Percentiles rank a stretch among this genome's conserved stretches.
phyloP scores from a whole-genome alignment of 306 rosid species.

The Oxytropis ochrocephala region DNA sequence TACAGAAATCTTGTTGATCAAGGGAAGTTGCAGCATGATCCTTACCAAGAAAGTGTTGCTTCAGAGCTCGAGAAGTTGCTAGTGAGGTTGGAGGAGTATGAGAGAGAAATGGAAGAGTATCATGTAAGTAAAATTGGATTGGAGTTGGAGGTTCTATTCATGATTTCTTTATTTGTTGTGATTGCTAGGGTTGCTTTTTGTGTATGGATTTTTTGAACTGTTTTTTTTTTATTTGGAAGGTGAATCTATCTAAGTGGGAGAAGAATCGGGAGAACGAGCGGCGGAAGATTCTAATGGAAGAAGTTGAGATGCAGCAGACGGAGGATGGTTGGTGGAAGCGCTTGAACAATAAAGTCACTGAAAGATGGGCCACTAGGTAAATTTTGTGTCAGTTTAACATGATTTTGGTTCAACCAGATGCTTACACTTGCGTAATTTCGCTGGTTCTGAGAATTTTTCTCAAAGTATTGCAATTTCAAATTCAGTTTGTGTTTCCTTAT shows the following conservation, averaged over 20 bases:
- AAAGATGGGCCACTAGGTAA: slow-evolving; percentile 60
- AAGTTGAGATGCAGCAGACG: slow-evolving; percentile 59
- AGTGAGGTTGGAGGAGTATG: slow-evolving; percentile 82
- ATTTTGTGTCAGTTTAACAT: background rate
- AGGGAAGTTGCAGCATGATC: slow-evolving; percentile 81
- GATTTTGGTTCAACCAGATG: slow-evolving; percentile 3
- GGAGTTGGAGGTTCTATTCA: background rate
- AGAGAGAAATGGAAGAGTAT: slow-evolving; percentile 79
- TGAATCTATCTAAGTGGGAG: slow-evolving; percentile 63
- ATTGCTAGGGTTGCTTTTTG: background rate
- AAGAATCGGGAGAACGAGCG: slow-evolving; percentile 60
- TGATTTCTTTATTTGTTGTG: background rate
- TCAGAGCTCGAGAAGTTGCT: slow-evolving; percentile 62
- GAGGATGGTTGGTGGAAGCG: slow-evolving; percentile 44
- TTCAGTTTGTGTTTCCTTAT: background rate
- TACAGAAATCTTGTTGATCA: slow-evolving; percentile 58
- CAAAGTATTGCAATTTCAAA: background rate
- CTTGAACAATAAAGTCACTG: slow-evolving; percentile 39
- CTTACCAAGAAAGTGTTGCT: slow-evolving; percentile 78
- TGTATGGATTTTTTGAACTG: background rate
- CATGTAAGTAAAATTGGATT: slow-evolving; percentile 55
- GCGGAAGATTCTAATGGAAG: slow-evolving; percentile 67
- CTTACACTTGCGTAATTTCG: background rate
- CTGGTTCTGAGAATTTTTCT: background rate
- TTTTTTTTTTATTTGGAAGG: slow-evolving; percentile 28